phyloP scores from a whole-genome alignment of 352 stramenopile genomes.

The Pythium monospermum region DNA sequence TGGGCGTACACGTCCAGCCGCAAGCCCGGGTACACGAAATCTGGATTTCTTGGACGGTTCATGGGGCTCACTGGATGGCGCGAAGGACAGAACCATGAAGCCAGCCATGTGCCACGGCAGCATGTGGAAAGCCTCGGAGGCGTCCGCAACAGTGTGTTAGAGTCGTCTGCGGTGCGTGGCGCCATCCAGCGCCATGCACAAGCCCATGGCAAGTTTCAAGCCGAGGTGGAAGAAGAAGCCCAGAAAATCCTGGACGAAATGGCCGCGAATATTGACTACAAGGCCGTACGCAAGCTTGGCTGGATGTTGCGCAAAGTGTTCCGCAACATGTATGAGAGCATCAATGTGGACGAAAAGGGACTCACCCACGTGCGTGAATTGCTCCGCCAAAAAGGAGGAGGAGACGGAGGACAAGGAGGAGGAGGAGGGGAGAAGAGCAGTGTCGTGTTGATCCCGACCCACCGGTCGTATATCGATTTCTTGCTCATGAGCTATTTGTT shows the following conservation, averaged over 20 bases:
- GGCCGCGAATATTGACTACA: constrained; percentile 74
- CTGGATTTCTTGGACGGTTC: constrained; percentile 70
- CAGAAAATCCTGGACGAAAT: constrained; percentile 67
- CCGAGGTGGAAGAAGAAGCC: constrained; percentile 53
- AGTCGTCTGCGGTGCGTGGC: constrained; percentile 44
- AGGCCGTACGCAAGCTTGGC: constrained; percentile 64
- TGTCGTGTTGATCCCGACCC: constrained; percentile 80
- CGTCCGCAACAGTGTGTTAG: constrained; percentile 70
- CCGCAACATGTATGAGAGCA: constrained; percentile 83
- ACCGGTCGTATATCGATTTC: constrained; percentile 84
- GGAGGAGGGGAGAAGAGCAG: constrained; percentile 48
- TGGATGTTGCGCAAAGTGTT: constrained; percentile 81
- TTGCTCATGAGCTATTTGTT: constrained; percentile 85
- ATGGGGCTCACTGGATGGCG: constrained; percentile 86
- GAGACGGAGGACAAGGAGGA: too few relatives aligned
- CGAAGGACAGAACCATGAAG: constrained; percentile 83
- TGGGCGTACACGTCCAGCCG: constrained; percentile 88
- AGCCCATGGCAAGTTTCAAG: constrained; percentile 25
- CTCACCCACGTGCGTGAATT: constrained; percentile 65
- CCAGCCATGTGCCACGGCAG: constrained; percentile 71
- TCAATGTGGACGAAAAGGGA: constrained; percentile 79
- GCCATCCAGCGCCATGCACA: constrained; percentile 44
- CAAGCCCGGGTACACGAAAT: constrained; percentile 84
- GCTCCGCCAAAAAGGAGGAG: too few relatives aligned
- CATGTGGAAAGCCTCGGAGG: constrained; percentile 56